These are phyloP conservation scores for Linum trigynum DNA, from an alignment of 345 rosid genomes.

Conservation along the genomic window DNA sequence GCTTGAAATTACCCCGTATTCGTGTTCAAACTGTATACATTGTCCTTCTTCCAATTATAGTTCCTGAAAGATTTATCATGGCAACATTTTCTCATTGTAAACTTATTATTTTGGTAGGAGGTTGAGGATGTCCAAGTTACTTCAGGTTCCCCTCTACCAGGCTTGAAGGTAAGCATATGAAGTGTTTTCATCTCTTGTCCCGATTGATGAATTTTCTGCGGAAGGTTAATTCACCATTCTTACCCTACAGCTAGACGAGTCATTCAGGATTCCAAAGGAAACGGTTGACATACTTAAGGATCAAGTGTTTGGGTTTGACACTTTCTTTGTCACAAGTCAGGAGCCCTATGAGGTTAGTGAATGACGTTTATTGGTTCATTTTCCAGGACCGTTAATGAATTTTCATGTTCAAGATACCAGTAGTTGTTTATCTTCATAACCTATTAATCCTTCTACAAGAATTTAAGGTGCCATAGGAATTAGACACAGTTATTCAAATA, in stretches of 20 bases:
- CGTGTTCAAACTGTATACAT: not conserved
- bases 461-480: not conserved
- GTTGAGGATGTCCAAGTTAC: slow-evolving; percentile 47
- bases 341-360: slow-evolving; percentile 88
- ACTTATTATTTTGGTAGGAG: slow-evolving; percentile 29
- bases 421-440: not conserved
- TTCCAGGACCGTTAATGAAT: not conserved
- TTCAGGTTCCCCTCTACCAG: slow-evolving; percentile 90
- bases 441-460: not conserved
- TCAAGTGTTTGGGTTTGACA: slow-evolving; percentile 94
- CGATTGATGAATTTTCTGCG: slow-evolving; percentile 10
- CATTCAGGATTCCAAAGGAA: slow-evolving; percentile 69
- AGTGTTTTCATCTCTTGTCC: slow-evolving; percentile 14
- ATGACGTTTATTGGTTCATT: not conserved
- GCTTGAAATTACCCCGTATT: not conserved
- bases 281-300: slow-evolving; percentile 73
- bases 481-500: not conserved
- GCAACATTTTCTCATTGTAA: not conserved
- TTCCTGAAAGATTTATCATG: too few species aligned
- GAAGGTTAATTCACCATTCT: slow-evolving; percentile 14
- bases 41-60: too few species aligned
- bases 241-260: slow-evolving; percentile 52
- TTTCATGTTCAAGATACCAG: not conserved
- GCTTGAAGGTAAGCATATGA: slow-evolving; percentile 73
- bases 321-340: slow-evolving; percentile 88